phyloP scores from a whole-genome alignment of 768 basidiomycete species.

The Boletus sp. region DNA sequence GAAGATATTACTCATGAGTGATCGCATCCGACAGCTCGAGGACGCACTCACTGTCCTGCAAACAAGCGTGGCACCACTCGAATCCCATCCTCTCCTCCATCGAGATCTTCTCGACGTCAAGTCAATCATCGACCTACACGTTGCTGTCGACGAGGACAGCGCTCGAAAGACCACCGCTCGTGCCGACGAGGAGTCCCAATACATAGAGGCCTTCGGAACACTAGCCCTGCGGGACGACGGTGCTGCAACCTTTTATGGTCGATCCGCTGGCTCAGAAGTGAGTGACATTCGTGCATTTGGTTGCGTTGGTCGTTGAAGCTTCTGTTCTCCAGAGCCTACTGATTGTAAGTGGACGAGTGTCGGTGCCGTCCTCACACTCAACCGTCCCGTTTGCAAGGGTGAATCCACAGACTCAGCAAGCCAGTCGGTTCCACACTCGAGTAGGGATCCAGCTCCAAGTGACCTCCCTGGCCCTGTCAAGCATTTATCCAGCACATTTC shows the following conservation, averaged over 20 bases:
- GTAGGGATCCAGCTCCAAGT: neutral
- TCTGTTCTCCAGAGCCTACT: constrained; percentile 45
- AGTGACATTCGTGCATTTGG: constrained; percentile 32
- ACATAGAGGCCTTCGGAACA: constrained; percentile 68
- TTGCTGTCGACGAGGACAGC: constrained; percentile 46
- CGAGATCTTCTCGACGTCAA: constrained; percentile 63
- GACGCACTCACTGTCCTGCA: constrained; percentile 61
- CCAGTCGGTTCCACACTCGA: neutral
- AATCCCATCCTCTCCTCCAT: constrained; percentile 56
- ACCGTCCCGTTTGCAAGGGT: constrained; percentile 17
- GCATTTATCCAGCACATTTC: constrained; percentile 43
- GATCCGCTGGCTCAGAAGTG: constrained; percentile 72
- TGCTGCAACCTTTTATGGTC: constrained; percentile 66
- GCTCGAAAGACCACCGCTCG: constrained; percentile 25
- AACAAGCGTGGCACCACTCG: constrained; percentile 39
- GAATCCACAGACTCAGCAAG: constrained; percentile 13
- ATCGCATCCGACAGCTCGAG: constrained; percentile 69
- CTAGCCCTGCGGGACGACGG: constrained; percentile 67
- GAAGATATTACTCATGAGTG: constrained; percentile 65
- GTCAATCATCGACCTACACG: constrained; percentile 64
- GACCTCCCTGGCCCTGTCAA: constrained; percentile 25
- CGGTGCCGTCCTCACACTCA: neutral
- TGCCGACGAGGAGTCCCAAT: constrained; percentile 42
- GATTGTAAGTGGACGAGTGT: constrained; percentile 40
- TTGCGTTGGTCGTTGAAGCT: neutral